phyloP scores from a whole-genome alignment of 2,329 filamentous ascomycete genomes.

The Didymella segeticola region DNA sequence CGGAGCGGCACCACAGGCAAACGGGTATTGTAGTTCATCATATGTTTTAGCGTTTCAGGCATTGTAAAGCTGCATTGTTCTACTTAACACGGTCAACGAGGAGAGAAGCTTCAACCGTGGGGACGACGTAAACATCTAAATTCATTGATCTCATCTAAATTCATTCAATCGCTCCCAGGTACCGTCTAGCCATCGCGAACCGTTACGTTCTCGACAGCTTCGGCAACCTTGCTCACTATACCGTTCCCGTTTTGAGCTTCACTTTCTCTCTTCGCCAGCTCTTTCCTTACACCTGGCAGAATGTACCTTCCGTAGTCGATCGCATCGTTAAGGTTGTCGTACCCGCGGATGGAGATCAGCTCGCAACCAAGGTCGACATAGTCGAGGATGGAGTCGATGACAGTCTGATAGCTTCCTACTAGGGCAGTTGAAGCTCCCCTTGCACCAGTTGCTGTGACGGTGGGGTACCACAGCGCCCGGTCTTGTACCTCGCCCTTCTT shows the following conservation, averaged over 20 bases:
- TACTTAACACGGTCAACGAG: background rate
- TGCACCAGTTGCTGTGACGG: constrained; percentile 21
- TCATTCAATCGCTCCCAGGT: background rate
- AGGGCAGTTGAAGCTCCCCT: constrained; percentile 20
- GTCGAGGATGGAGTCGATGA: constrained; percentile 22
- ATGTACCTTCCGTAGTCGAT: constrained; percentile 24
- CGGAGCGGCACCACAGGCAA: too few relatives aligned
- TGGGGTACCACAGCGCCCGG: constrained; percentile 22
- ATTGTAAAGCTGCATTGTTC: too few relatives aligned
- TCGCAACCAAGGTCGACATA: constrained; percentile 24
- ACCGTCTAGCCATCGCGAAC: constrained; percentile 12
- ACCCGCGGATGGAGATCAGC: constrained; percentile 23
- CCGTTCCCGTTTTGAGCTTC: constrained; percentile 7
- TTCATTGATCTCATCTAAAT: background rate
- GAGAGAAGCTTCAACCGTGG: background rate
- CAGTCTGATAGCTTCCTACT: constrained; percentile 23
- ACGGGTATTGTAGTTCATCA: too few relatives aligned
- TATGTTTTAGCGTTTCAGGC: too few relatives aligned
- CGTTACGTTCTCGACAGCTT: constrained; percentile 19
- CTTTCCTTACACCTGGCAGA: constrained; percentile 18
- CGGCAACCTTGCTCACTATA: constrained; percentile 17
- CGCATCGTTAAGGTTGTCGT: constrained; percentile 24
- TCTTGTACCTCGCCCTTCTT: constrained; percentile 23
- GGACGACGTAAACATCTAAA: background rate
- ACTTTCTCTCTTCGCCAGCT: constrained; percentile 13